A percentile compares a stretch with the other conserved stretches of the same genome.
Conservation (phyloP, 345 rosid species). For the Populus davidiana region DNA sequence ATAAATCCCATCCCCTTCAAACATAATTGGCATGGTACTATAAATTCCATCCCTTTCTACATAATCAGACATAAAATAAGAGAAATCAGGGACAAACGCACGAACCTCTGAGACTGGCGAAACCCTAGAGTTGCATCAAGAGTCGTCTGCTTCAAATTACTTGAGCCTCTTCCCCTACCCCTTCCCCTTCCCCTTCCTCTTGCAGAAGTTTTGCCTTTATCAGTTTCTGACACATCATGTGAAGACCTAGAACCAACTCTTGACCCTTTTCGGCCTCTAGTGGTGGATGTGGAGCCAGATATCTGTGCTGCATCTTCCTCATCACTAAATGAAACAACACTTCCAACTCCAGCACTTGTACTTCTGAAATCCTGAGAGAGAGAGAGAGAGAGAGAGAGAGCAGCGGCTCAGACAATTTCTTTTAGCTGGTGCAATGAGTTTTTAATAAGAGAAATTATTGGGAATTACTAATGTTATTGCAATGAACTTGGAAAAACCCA, state of each 20-base stretch:
- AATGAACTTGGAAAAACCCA: background rate
- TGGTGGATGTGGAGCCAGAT: conserved; percentile 42
- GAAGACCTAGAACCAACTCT: conserved; percentile 44
- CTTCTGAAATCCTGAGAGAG: conserved; percentile 42
- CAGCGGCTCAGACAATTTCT: conserved; percentile 11
- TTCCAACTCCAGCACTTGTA: conserved; percentile 49
- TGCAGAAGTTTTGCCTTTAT: conserved; percentile 61
- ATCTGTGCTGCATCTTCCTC: conserved; percentile 72
- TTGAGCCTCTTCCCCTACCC: conserved; percentile 52
- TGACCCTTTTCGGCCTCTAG: conserved; percentile 63
- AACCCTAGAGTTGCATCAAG: conserved; percentile 69
- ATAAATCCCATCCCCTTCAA: background rate
- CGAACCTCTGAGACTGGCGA: conserved; percentile 77
- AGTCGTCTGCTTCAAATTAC: conserved; percentile 79
- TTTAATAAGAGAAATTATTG: no score
- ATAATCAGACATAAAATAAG: no score
- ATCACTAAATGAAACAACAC: conserved; percentile 76
- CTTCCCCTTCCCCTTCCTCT: conserved; percentile 92
- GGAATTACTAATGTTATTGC: background rate
- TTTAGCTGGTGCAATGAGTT: no score
- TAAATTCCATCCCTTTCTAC: background rate
- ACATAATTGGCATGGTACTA: background rate
- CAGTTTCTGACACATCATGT: conserved; percentile 34
- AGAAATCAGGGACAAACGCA: background rate
- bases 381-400: conserved; percentile 6